These are phyloP conservation scores for Solanum appendiculatum DNA, from an alignment of 257 asterid genomes.

Conservation along the genomic window DNA sequence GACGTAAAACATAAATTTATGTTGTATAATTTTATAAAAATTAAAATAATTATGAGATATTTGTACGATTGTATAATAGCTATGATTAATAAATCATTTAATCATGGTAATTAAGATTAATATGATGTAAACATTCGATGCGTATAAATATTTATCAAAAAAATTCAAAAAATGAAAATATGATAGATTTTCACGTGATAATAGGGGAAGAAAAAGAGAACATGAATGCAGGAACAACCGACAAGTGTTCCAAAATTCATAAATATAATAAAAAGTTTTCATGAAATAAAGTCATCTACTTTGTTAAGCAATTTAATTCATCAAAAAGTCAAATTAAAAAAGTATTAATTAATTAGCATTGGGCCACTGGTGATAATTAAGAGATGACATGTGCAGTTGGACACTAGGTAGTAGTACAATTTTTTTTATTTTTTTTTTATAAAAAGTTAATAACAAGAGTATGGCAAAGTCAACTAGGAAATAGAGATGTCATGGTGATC, in stretches of 20 bases:
- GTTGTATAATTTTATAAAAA: background rate
- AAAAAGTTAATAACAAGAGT: background rate
- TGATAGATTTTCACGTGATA: background rate
- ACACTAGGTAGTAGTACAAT: background rate
- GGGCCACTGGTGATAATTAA: background rate
- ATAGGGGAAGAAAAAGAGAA: background rate
- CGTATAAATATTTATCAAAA: background rate
- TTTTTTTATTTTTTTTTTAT: background rate
- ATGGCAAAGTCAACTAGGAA: background rate
- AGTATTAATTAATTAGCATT: background rate
- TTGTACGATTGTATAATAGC: background rate
- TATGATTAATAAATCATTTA: background rate
- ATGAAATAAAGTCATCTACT: conserved; percentile 4
- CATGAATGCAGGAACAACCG: background rate
- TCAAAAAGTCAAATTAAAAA: conserved; percentile 4
- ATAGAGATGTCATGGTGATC: background rate
- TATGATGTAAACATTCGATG: fast-evolving
- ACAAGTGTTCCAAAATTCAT: background rate
- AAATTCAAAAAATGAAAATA: background rate
- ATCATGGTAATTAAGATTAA: background rate
- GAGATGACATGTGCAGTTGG: background rate
- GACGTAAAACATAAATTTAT: no score
- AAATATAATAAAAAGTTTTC: background rate
- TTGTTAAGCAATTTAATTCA: conserved; percentile 3
- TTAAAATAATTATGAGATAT: background rate